Base-by-base conservation (phyloP, 1,139 yeast species). In the Sugiyamaella castrensis region DNA sequence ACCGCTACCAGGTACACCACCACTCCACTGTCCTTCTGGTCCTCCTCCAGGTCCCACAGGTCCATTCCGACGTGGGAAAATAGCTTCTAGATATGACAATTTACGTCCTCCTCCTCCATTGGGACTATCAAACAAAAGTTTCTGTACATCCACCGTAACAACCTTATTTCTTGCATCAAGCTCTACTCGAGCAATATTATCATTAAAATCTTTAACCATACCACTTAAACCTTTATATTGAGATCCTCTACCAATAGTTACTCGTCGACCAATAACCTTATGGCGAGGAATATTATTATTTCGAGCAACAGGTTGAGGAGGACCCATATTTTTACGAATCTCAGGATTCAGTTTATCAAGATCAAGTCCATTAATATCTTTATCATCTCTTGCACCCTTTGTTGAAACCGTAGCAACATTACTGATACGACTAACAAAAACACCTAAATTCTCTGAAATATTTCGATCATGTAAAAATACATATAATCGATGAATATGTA, bases 201-300 rank as follows among this genome's bases (percentile, higher is more conserved):
- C 98, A 59, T 89, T 94, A 11, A 96, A 87, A 64, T 92, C 98
- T 55, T 87, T 86, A 37, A 94, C 89, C 58, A 87, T 86, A 64
- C 98, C 99, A 73, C 85, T 83, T 59, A 89, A 80, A 37, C 98
- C 98, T 71, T 92, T 94, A 69, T 91, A 88, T 55, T 91, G 91
- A 6, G 98, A 96, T 9, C 82, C 74, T 60, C 86, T 82, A 31
- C 87, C 82, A 43, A 94, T 86, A 53, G 91, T 81, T 29, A 92
- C 96, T 52, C 87, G 85, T 64, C 87, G 88, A 57, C 87, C 86
- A 15, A 57, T 46, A 12, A 55, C 43, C 36, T 47, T 48, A 24
- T 40, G 50, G 36, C 57, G 42, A 11, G 49, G 53, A n/a, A 53
- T 53, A 27, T 53, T 50, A n/a, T 26, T 13, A 10, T 34, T 26